Percentiles rank a stretch among this genome's conserved stretches.
phyloP scores from a whole-genome alignment of 2,329 filamentous ascomycete genomes.

The Colletotrichum destructivum region DNA sequence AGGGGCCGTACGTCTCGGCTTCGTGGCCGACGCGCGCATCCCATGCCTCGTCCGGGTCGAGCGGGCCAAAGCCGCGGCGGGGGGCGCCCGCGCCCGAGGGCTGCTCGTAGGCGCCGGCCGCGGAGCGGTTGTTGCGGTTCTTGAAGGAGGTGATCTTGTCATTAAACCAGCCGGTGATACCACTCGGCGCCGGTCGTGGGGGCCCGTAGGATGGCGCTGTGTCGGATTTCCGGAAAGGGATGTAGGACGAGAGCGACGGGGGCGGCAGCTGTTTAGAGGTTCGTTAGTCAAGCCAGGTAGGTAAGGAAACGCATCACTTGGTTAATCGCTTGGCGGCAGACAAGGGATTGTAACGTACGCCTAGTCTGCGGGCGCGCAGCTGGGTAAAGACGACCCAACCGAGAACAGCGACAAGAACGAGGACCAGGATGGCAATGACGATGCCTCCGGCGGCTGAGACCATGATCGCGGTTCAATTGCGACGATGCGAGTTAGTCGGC shows the following conservation, averaged over 20 bases:
- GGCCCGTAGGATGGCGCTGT: constrained; percentile 61
- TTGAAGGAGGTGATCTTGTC: constrained; percentile 75
- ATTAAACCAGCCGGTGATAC: constrained; percentile 81
- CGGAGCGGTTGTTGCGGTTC: constrained; percentile 76
- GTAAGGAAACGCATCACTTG: constrained; percentile 4
- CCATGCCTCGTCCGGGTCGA: constrained; percentile 91
- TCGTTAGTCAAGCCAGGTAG: not conserved
- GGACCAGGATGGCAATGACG: constrained; percentile 79
- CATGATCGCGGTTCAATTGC: constrained; percentile 57
- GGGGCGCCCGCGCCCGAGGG: constrained; percentile 58
- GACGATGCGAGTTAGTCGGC: constrained; percentile 28
- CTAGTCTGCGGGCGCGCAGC: constrained; percentile 79
- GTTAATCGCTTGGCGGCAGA: not conserved
- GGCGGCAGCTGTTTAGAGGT: constrained; percentile 72
- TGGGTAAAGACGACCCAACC: constrained; percentile 82
- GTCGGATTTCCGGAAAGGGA: constrained; percentile 76
- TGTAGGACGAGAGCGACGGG: constrained; percentile 76
- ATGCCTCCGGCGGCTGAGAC: constrained; percentile 75
- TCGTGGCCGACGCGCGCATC: constrained; percentile 84
- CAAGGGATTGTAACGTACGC: constrained; percentile 63
- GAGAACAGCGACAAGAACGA: constrained; percentile 69
- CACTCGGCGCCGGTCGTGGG: constrained; percentile 70
- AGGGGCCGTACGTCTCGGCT: constrained; percentile 73
- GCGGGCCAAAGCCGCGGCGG: constrained; percentile 73
- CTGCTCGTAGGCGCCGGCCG: constrained; percentile 80